Evolutionary conservation across 2,329 filamentous ascomycete genomes (phyloP).

Genomic region (Pseudogymnoascus sp.): DNA sequence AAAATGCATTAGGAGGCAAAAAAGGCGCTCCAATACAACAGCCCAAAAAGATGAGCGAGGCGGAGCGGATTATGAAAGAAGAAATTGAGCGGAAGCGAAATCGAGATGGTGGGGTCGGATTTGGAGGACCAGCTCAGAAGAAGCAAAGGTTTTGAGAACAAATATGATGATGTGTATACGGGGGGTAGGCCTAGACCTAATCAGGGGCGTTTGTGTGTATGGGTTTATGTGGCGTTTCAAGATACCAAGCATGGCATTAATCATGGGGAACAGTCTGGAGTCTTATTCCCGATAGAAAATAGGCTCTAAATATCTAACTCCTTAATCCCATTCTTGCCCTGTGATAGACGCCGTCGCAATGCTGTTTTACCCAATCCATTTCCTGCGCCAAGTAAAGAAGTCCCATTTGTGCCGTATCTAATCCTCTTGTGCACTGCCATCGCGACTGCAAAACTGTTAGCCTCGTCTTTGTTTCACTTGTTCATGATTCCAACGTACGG

Average conservation of each 20-base stretch:
- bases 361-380: background rate
- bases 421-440: slow-evolving; percentile 46
- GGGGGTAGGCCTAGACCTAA: background rate
- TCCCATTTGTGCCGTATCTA: slow-evolving; percentile 9
- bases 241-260: slow-evolving; percentile 1
- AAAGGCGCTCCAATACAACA: slow-evolving; percentile 49
- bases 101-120: slow-evolving; percentile 36
- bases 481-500: slow-evolving; percentile 35
- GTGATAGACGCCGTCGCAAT: slow-evolving; percentile 13
- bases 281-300: slow-evolving; percentile 12
- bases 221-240: slow-evolving; percentile 10
- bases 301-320: slow-evolving; percentile 16
- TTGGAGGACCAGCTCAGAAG: slow-evolving; percentile 37
- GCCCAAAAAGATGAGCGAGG: slow-evolving; percentile 79
- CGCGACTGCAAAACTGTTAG: slow-evolving; percentile 36
- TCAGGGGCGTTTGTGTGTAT: slow-evolving; percentile 16
- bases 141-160: slow-evolving; percentile 37
- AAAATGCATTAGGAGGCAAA: slow-evolving; percentile 62
- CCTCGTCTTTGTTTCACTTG: background rate
- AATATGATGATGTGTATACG: background rate
- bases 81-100: slow-evolving; percentile 64
- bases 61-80: slow-evolving; percentile 81
- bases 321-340: slow-evolving; percentile 20
- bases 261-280: background rate
- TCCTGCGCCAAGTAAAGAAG: slow-evolving; percentile 8